A percentile compares a stretch with the other conserved stretches of the same genome.
phyloP scores from a whole-genome alignment of 2,329 filamentous ascomycete genomes.

The Aspergillus nomiae region DNA sequence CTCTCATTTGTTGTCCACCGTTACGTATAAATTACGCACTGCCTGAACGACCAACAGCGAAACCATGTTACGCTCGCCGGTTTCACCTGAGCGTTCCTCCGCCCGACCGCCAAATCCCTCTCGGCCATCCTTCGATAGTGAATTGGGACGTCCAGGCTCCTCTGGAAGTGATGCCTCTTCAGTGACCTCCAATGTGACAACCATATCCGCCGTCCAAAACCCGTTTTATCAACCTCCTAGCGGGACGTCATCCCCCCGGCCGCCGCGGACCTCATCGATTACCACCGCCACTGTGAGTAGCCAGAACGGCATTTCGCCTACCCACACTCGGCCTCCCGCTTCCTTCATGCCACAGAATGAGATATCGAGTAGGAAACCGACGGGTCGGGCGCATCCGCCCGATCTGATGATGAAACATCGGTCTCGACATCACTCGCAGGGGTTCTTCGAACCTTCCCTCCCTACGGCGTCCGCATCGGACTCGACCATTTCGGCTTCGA shows the following conservation, averaged over 20 bases:
- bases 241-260: slow-evolving; percentile 24
- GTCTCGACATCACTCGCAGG: slow-evolving; percentile 61
- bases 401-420: slow-evolving; percentile 45
- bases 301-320: slow-evolving; percentile 36
- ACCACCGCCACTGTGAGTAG: slow-evolving; percentile 31
- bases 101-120: slow-evolving; percentile 21
- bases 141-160: slow-evolving; percentile 41
- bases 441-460: slow-evolving; percentile 67
- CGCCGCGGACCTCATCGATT: slow-evolving; percentile 31
- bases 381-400: slow-evolving; percentile 38
- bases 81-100: slow-evolving; percentile 26
- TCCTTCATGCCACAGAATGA: slow-evolving; percentile 43
- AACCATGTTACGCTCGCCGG: slow-evolving; percentile 25
- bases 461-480: slow-evolving; percentile 54
- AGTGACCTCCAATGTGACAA: slow-evolving; percentile 46
- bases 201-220: slow-evolving; percentile 42
- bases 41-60: background rate
- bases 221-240: slow-evolving; percentile 3
- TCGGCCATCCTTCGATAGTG: slow-evolving; percentile 34
- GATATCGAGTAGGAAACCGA: slow-evolving; percentile 36
- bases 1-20: background rate
- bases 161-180: slow-evolving; percentile 52
- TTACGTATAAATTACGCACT: slow-evolving; percentile 6
- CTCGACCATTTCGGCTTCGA: slow-evolving; percentile 58
- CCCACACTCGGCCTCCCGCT: slow-evolving; percentile 36